Conservation (phyloP, 805 yeast species). For the Kodamaea hsintzibuensis region DNA sequence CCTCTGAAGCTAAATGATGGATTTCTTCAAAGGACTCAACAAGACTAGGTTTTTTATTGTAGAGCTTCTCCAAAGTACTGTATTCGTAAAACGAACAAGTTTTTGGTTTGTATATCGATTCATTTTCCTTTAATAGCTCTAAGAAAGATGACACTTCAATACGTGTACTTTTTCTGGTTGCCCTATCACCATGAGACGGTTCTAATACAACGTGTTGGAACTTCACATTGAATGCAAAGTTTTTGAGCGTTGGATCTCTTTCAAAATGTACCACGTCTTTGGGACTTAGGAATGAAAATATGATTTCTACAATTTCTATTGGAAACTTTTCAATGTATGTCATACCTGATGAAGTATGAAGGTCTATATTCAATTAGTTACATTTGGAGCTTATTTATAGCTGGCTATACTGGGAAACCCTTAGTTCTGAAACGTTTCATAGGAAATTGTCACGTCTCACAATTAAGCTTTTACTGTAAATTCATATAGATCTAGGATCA, state of each 20-base stretch:
- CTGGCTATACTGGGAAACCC: no score
- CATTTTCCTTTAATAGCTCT: not conserved
- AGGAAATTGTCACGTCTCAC: no score
- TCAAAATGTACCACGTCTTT: not conserved
- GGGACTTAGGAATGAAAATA: not conserved
- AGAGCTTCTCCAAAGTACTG: not conserved
- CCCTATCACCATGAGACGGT: no score
- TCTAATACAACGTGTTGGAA: not conserved
- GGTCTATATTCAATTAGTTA: no score
- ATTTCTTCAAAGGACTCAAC: not conserved
- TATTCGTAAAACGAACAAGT: not conserved
- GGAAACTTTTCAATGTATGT: not conserved
- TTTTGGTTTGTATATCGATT: not conserved
- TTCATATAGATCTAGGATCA: no score
- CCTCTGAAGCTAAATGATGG: not conserved
- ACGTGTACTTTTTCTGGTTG: not conserved
- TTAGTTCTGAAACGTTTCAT: no score
- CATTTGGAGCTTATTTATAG: no score
- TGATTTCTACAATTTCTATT: not conserved
- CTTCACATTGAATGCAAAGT: not conserved
- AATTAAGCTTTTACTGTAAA: no score
- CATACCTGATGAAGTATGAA: not conserved
- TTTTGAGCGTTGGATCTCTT: not conserved
- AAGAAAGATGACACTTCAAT: not conserved
- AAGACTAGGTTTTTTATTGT: no score